A percentile compares a stretch with the other conserved stretches of the same genome.
These are phyloP conservation scores for Capsicum pubescens DNA, from an alignment of 257 asterid species.

Conservation along the genomic window DNA sequence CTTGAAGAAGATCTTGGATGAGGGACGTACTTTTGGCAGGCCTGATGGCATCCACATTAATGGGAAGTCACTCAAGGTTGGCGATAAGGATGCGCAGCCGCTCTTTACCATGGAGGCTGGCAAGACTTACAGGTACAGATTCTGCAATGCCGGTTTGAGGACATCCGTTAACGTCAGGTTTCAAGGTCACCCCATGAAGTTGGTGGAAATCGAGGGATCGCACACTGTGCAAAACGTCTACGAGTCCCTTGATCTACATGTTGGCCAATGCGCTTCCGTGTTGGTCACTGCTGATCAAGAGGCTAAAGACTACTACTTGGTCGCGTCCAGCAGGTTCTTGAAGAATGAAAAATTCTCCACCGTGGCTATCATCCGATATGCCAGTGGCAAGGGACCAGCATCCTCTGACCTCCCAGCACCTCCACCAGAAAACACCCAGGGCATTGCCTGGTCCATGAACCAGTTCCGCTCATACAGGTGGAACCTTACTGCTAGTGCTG, in stretches of 20 bases:
- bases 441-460: constrained; percentile 36
- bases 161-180: constrained; percentile 23
- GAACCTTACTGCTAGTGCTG: constrained; percentile 36
- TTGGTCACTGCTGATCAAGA: constrained; percentile 32
- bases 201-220: constrained; percentile 30
- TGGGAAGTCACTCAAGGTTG: constrained; percentile 25
- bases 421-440: constrained; percentile 31
- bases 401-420: constrained; percentile 33
- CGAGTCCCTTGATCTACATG: constrained; percentile 32
- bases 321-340: constrained; percentile 24
- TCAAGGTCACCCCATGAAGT: constrained; percentile 31
- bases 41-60: constrained; percentile 28
- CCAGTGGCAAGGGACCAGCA: constrained; percentile 26
- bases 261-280: constrained; percentile 32
- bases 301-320: constrained; percentile 32
- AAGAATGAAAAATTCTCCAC: not conserved
- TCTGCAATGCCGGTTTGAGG: constrained; percentile 31
- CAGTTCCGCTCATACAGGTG: constrained; percentile 29
- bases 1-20: constrained; percentile 21
- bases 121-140: constrained; percentile 29
- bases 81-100: constrained; percentile 26
- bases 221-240: constrained; percentile 29
- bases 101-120: constrained; percentile 27
- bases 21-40: constrained; percentile 17
- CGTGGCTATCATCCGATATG: constrained; percentile 26